Percentiles rank a stretch among this genome's conserved stretches.
phyloP scores from a whole-genome alignment of 305 asterid genomes.

The Ajuga reptans region DNA sequence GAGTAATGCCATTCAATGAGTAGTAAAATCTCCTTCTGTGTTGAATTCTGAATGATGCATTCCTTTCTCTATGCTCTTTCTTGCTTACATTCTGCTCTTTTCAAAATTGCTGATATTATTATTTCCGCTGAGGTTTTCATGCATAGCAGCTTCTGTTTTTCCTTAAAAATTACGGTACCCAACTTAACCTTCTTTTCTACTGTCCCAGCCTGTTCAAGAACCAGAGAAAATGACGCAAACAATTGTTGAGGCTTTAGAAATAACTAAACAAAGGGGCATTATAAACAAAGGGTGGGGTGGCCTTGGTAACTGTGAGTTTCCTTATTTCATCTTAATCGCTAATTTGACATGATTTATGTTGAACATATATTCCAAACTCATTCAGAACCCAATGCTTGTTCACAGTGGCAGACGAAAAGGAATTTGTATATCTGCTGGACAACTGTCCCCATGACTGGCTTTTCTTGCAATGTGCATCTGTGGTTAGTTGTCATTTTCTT shows the following conservation, averaged over 20 bases:
- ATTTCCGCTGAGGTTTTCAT: slow-evolving; percentile 5
- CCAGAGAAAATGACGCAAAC: slow-evolving; percentile 83
- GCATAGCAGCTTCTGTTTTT: slow-evolving; percentile 1
- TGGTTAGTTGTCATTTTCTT: slow-evolving; percentile 44
- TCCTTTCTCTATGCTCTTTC: neutral
- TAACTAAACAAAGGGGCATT: slow-evolving; percentile 73
- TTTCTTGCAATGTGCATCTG: slow-evolving; percentile 81
- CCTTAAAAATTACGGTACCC: neutral
- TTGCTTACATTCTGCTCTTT: neutral
- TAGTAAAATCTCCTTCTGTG: neutral
- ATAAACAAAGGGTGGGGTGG: slow-evolving; percentile 98
- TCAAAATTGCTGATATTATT: neutral
- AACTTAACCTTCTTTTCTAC: slow-evolving; percentile 11
- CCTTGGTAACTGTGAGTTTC: slow-evolving; percentile 77
- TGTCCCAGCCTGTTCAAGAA: slow-evolving; percentile 80
- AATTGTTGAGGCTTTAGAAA: slow-evolving; percentile 71
- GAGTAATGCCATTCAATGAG: neutral
- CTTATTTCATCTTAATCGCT: slow-evolving; percentile 19
- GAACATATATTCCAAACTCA: slow-evolving; percentile 10
- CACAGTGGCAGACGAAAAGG: slow-evolving; percentile 74
- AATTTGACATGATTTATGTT: slow-evolving; percentile 10
- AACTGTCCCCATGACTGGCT: slow-evolving; percentile 94
- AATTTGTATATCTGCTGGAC: slow-evolving; percentile 67
- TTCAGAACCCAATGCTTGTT: slow-evolving; percentile 19
- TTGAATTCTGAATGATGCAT: slow-evolving; percentile 12